These are phyloP conservation scores for Alternaria metachromatica DNA, from an alignment of 2,329 filamentous ascomycete species.

Conservation along the genomic window DNA sequence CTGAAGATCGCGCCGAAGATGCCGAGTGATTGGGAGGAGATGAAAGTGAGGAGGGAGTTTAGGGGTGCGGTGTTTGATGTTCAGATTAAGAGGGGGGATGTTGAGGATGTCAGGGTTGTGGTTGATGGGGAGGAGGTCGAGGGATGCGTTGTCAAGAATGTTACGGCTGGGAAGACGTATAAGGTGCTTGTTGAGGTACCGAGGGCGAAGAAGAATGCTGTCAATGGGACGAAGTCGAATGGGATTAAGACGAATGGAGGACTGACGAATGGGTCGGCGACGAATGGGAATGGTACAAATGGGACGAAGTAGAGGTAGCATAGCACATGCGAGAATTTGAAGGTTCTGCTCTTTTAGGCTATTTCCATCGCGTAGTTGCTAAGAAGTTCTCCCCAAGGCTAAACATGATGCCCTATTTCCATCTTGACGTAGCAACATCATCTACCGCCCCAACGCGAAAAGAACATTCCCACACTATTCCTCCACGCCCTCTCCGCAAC, in stretches of 20 bases:
- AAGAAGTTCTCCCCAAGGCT: not conserved
- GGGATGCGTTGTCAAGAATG: constrained; percentile 50
- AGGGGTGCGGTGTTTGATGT: constrained; percentile 60
- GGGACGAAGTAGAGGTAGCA: not conserved
- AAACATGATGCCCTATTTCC: too few relatives aligned
- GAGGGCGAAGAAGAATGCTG: constrained; percentile 13
- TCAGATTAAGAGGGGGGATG: constrained; percentile 53
- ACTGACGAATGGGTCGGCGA: not conserved
- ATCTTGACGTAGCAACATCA: not conserved
- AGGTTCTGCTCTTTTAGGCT: rapidly evolving
- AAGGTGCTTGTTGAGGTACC: constrained; percentile 52
- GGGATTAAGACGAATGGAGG: not conserved
- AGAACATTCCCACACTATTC: constrained; percentile 41
- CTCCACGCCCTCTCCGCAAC: constrained; percentile 51
- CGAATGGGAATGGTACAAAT: not conserved
- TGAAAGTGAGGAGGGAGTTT: constrained; percentile 58
- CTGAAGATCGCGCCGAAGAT: constrained; percentile 59
- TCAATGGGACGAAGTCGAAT: not conserved
- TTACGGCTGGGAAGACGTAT: constrained; percentile 56
- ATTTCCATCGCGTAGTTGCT: too few relatives aligned
- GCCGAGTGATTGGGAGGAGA: constrained; percentile 58
- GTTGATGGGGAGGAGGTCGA: constrained; percentile 50
- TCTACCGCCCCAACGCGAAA: not conserved
- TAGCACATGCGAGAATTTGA: not conserved
- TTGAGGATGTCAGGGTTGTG: constrained; percentile 51